Evolutionary conservation across 164 flowering plant species (phyloP), one percentile per base, ranked within the genome.

Genomic region (Stephania japonica): DNA sequence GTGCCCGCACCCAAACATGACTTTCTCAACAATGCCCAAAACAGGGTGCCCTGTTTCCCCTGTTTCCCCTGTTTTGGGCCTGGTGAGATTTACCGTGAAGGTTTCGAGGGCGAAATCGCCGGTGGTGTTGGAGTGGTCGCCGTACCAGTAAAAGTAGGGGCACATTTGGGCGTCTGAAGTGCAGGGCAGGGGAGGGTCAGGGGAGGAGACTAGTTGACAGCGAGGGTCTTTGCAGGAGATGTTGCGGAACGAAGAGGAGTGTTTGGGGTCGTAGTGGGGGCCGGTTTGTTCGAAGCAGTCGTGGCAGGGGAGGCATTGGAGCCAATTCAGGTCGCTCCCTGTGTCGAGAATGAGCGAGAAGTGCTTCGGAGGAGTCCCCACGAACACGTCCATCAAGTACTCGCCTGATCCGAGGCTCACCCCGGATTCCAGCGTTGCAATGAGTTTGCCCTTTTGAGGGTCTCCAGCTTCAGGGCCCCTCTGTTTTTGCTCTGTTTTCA

Each of bases 1-100:
- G 77, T 95, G 99, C 9, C 99, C 99, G 73, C 97, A 91, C 0
- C 99, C 99, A 71, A 95, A 93, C 98, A 95, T 91, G 56, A 95
- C 88, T 68, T 89, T 84, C 83, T 93, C 91, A 25, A 88, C 91
- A 41, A 2, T 50, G 69, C 78, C 59, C 65, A 56, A 84, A 85
- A 4, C 38, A 32, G 38, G 4, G 38, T 32, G 2, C 74, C 85
- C 90, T 3, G 87, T 53, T 43, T 70, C 69, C 25, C 92, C 91
- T 2, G 87, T 53, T 43, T 70, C 69, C 25, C 92, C 91, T 2
- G 69, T 9, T 7, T 75, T 62, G 1, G 85, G 6, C 0, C 2
- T 32, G 2, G 97, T 90, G 7, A 91, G 82, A 67, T 95, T 95
- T 10, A 95, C 91, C 0, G 97, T 91, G 80, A 95, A 95, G 10